Evolutionary conservation across 139 green algal species (phyloP), one percentile per base, ranked within the genome.

Genomic region (Asterochloris sp.): DNA sequence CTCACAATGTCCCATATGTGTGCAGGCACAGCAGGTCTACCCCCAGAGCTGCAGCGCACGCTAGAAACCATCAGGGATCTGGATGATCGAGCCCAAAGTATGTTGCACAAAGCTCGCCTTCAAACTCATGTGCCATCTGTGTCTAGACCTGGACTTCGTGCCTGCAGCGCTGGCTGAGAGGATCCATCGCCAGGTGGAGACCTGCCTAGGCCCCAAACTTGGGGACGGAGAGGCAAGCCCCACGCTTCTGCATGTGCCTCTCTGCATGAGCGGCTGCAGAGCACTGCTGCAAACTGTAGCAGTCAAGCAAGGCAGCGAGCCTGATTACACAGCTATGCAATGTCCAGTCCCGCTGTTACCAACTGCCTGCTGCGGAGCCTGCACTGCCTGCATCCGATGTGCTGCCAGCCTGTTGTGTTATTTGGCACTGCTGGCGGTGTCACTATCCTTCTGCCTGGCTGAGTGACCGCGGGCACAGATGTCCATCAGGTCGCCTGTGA

Each of bases 11-110:
- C 66, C 17, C 21, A 71, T 8, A 21, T 71, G 66, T 71, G 17
- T 79, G 60, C 23, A 80, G 88, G 82, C 61, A 93, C 90, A 11
- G 78, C 73, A 0, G 66, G 74, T 1, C 82, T 96, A 63, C 93
- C 93, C 0, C 75, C 89, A 0, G 93, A 97, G 74, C 84, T 97
- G 23, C 83, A 89, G 27, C 88, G 94, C 29, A 86, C 94, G 13
- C 81, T 97, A 0, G 91, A 89, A 76, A 94, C 87, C 19, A 96
- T 97, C 66, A 89, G 90, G 68, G 88, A 92, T 14, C 81, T 97
- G 26, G 93, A 97, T 64, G 91, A 94, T 21, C 86, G 87, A 12
- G 86, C 79, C 10, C 76, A 89, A 78, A 87, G 89, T 90, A 54
- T 19, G 13, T 60, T 60, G 26, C 28, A 79, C 13, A 60, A 28